Evolutionary conservation across 305 asterid genomes (phyloP).

Genomic region (Solanum aculeatissimum): DNA sequence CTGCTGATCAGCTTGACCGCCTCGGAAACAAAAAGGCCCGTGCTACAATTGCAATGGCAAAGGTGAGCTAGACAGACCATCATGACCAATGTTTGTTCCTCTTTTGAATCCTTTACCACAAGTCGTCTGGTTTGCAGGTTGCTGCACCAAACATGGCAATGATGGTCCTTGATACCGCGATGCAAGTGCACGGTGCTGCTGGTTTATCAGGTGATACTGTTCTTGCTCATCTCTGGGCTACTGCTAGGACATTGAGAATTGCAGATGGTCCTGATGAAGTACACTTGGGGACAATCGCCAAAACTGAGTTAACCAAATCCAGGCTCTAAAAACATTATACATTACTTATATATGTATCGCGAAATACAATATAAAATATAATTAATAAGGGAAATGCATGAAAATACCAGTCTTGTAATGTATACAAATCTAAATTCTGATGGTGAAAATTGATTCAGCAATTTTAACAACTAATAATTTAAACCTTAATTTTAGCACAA

Average conservation of each 20-base stretch:
- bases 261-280: slow-evolving; percentile 99
- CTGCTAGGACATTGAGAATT: slow-evolving; percentile 70
- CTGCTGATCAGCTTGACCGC: slow-evolving; percentile 91
- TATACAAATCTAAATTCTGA: neutral
- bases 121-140: slow-evolving; percentile 28
- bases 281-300: slow-evolving; percentile 82
- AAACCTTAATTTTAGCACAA: neutral
- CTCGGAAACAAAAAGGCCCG: slow-evolving; percentile 81
- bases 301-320: slow-evolving; percentile 65
- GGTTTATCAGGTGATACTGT: slow-evolving; percentile 87
- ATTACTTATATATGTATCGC: neutral
- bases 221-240: slow-evolving; percentile 77
- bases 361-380: neutral
- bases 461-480: neutral
- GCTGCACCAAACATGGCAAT: slow-evolving; percentile 92
- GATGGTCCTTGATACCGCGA: slow-evolving; percentile 82
- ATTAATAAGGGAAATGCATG: neutral
- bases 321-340: slow-evolving; percentile 30
- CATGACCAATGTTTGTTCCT: neutral
- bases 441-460: neutral
- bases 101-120: neutral
- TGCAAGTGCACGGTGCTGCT: slow-evolving; percentile 96
- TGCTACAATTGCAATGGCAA: slow-evolving; percentile 95
- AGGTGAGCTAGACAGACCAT: slow-evolving; percentile 26
- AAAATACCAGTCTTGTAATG: neutral